Base-by-base conservation (phyloP, 1,284 basidiomycete species). In the Cryptococcus hybrid region DNA sequence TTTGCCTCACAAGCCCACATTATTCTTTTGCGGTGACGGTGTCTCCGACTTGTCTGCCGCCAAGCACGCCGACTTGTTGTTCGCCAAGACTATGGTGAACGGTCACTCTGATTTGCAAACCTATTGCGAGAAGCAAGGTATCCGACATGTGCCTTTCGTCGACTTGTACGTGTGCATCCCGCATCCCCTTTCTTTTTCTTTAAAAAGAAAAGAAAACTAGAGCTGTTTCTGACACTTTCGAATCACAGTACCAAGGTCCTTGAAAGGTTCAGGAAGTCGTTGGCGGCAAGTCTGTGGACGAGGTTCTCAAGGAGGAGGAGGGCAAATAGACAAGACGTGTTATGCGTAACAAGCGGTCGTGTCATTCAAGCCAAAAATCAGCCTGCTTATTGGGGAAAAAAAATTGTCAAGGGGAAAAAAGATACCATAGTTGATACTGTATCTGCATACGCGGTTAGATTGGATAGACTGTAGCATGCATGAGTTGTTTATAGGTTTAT, bases 11-110 rank as follows among this genome's bases (percentile, higher is more conserved):
- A 85, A 86, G 12, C 93, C 93, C 2, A 87, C 84, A 0, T 80
- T 94, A 13, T 93, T 96, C 79, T 96, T 95, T 84, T 93, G 94
- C 65, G 93, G 93, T 0, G 93, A 97, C 72, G 93, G 93, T 47
- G 93, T 95, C 54, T 91, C 89, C 59, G 92, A 95, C 76, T 84
- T 96, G 76, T 91, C 89, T 7, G 93, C 93, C 1, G 93, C 93
- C 0, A 82, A 82, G 55, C 89, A 93, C 66, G 91, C 93, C 18
- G 91, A 96, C 77, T 80, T 92, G 15, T 83, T 97, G 34, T 95
- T 95, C 75, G 91, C 93, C 62, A 96, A 96, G 78, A 73, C 79
- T 67, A 90, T 89, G 69, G 79, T 80, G 0, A 85, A 85, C 62
- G 87, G 86, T 50, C 89, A 91, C 67, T 94, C 92, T 69, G 92